Base-by-base conservation (phyloP, 2,329 filamentous ascomycete species). In the Beauveria sp. region DNA sequence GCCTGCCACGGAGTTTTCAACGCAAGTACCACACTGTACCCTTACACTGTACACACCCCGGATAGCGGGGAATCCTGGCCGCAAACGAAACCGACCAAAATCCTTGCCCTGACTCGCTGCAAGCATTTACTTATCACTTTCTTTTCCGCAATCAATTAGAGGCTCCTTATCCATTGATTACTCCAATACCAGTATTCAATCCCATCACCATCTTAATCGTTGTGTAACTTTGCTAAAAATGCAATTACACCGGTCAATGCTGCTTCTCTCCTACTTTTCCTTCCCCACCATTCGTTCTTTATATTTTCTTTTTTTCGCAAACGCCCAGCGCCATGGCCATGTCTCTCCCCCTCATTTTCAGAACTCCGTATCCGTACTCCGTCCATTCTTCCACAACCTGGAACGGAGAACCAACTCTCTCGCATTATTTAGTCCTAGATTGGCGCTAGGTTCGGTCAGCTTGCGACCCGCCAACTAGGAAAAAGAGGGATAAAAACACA, bases 41-140 rank as follows among this genome's bases (percentile, higher is more conserved):
- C 22, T 38, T 34, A 26, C 34, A 42, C 53, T 14, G 10, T n/a
- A 28, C 24, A 18, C 40, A 42, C 24, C 42, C 42, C 53, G 24
- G 22, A 26, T 24, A 34, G 53, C 53, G 53, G 53, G 53, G 53
- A 56, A 56, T 46, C 53, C 53, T 56, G 42, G 53, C 40, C 26
- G 42, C 53, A 56, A 56, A 48, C 53, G 53, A 56, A 56, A 45
- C 40, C n/a, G 40, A 26, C 22, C 38, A 43, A 34, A 43, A 45
- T 55, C 22, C 18, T 10, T 54, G 38, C 52, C 52, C 31, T 54
- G 52, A 54, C 52, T 54, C 52, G 52, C 46, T 31, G 28, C 28
- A 31, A 10, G 28, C 28, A 31, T 31, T 45, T 22, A 22, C 22
- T 22, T 45, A 20, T 22, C 45, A 5, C 18, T 10, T 51, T 20